Evolutionary conservation across 805 yeast species (phyloP).

Genomic region (Ascoidea rubescens): DNA sequence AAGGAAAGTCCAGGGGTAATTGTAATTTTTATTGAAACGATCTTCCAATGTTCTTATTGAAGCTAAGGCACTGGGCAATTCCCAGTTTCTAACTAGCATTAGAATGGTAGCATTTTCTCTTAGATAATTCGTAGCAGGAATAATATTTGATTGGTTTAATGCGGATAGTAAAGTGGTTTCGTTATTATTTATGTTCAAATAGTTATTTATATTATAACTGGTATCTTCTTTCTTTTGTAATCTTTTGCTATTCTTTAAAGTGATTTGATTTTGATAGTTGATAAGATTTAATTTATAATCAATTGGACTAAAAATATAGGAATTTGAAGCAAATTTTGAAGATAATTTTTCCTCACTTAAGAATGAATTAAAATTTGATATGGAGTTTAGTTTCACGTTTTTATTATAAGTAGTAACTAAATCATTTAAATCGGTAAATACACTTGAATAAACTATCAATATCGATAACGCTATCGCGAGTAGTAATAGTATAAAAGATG

Average conservation of each 20-base stretch:
- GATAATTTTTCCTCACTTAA: neutral
- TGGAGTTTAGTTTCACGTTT: neutral
- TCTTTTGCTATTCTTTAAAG: neutral
- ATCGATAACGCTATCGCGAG: too few species aligned
- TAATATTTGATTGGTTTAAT: neutral
- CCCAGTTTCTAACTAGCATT: conserved; percentile 79
- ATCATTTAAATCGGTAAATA: neutral
- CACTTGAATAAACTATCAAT: neutral
- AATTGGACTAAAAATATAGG: neutral
- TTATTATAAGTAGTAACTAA: neutral
- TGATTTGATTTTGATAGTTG: neutral
- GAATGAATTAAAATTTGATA: too few species aligned
- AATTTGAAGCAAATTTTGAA: neutral
- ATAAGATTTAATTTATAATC: too few species aligned
- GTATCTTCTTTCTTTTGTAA: neutral
- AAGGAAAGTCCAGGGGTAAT: conserved; percentile 69
- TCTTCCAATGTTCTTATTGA: conserved; percentile 74
- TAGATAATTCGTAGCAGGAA: neutral
- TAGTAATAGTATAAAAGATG: neutral
- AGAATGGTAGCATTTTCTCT: conserved; percentile 73
- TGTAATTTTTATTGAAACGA: conserved; percentile 49
- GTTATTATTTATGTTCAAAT: too few species aligned
- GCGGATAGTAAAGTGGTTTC: neutral
- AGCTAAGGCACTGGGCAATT: conserved; percentile 54
- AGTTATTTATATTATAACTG: neutral